Evolutionary conservation across 139 green algal species (phyloP), one percentile per base, ranked within the genome.

Genomic region (Coelastrella sp.): DNA sequence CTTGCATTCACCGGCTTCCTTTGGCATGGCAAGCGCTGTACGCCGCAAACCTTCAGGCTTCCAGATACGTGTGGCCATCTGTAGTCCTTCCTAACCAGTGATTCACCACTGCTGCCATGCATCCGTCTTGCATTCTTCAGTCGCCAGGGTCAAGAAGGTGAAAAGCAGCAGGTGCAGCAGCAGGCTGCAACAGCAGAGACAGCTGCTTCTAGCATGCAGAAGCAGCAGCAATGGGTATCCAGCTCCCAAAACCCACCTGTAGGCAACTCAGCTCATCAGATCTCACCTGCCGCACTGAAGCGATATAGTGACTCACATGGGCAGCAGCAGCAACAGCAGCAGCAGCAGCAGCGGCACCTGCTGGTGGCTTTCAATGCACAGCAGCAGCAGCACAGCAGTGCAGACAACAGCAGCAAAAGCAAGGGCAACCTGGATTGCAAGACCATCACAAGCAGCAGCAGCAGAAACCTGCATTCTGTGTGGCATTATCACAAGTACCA

Each of bases 331-430:
- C 73, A 80, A 15, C 73, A 58, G 7, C 8, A 15, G 73, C 25
- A 58, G 74, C n/a, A 19, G 74, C 14, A 59, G 24, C 9, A 80
- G 10, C 24, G 15, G 4, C 14, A 80, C 10, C 74, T 72, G 12
- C 12, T 72, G 63, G 63, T 17, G 15, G 63, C 63, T 22, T 72
- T 17, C 4, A 72, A 49, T 49, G 35, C 63, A 70, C 3, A 17
- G 4, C 78, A 25, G 78, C 78, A 83, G 78, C 24, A 24, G 14
- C 35, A 83, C 25, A 27, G 49, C 35, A 27, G 8, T 24, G n/a
- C 58, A 75, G 56, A 59, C 81, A 86, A 65, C 59, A 74, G 59
- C 58, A 86, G 59, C 58, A 49, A 22, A 59, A 74, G 81, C 74
- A 75, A 72, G 19, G 35, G 57, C 58, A 85, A 24, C 57, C 35